Conservation (phyloP, 2,329 filamentous ascomycete species). For the Aspergillus sp. region DNA sequence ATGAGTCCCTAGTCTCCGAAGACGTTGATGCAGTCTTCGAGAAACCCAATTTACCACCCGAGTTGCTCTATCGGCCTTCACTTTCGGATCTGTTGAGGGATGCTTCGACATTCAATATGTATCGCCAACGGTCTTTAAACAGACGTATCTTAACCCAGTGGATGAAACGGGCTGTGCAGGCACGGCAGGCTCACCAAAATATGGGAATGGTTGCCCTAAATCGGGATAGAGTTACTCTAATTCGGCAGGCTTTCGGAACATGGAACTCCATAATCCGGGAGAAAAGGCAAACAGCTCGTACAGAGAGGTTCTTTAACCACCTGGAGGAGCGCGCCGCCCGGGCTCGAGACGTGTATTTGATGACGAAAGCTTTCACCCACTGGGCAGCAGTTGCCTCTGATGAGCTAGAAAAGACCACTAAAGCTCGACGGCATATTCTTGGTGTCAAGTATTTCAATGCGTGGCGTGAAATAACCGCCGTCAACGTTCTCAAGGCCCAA, state of each 20-base stretch:
- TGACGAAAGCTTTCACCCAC: constrained; percentile 64
- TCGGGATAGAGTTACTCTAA: constrained; percentile 52
- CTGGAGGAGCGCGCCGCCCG: constrained; percentile 61
- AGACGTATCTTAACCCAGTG: constrained; percentile 47
- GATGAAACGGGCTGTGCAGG: constrained; percentile 46
- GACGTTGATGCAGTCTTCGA: constrained; percentile 26
- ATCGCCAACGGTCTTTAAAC: constrained; percentile 39
- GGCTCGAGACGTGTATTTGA: constrained; percentile 65
- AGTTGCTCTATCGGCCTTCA: constrained; percentile 50
- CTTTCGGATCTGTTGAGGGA: constrained; percentile 53
- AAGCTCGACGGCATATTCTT: constrained; percentile 70
- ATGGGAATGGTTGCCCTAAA: constrained; percentile 48
- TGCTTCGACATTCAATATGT: constrained; percentile 50
- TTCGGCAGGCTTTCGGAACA: constrained; percentile 54
- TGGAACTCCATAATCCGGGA: constrained; percentile 46
- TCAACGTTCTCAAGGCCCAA: constrained; percentile 57
- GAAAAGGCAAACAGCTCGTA: constrained; percentile 47
- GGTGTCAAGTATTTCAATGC: constrained; percentile 67
- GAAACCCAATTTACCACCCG: constrained; percentile 30
- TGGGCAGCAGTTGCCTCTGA: constrained; percentile 68
- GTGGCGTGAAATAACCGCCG: constrained; percentile 65
- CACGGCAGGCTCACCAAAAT: constrained; percentile 35
- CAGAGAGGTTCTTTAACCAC: constrained; percentile 54
- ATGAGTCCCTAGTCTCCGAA: constrained; percentile 21
- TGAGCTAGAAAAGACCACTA: constrained; percentile 64